A percentile compares a stretch with the other conserved stretches of the same genome.
phyloP scores from a whole-genome alignment of 176 grass and related monocot genomes.

The Musa beccarii region DNA sequence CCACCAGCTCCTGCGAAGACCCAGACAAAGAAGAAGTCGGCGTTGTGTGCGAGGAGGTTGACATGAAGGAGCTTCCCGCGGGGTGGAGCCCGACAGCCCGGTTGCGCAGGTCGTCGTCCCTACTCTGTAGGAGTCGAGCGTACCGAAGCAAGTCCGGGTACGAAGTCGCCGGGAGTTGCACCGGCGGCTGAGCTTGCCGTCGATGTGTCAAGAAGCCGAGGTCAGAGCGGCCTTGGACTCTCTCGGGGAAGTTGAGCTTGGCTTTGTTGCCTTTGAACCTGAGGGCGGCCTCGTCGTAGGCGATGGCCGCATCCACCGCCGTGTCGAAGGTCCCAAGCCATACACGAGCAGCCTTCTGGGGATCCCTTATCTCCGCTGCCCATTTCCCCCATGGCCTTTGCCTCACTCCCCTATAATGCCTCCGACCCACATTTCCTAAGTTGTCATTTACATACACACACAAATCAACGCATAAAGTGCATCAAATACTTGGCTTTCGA shows the following conservation, averaged over 20 bases:
- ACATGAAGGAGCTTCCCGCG: too few species aligned
- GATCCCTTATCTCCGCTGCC: conserved; percentile 16
- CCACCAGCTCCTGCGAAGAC: too few species aligned
- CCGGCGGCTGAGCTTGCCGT: background rate
- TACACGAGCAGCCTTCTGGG: background rate
- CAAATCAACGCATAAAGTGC: background rate
- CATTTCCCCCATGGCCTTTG: conserved; percentile 15
- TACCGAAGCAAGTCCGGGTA: background rate
- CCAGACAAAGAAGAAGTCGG: too few species aligned
- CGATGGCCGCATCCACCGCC: background rate
- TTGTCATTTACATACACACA: background rate
- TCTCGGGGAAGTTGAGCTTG: conserved; percentile 12
- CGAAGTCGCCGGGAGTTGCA: background rate
- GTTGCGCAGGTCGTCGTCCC: too few species aligned
- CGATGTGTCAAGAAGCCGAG: background rate
- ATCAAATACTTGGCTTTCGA: background rate
- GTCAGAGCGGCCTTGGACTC: conserved; percentile 2
- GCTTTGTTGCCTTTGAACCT: conserved; percentile 6
- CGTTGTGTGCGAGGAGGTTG: too few species aligned
- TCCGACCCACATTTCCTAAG: background rate
- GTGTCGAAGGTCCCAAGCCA: conserved; percentile 2
- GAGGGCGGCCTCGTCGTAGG: conserved; percentile 6
- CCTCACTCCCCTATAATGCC: conserved; percentile 5
- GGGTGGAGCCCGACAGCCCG: too few species aligned
- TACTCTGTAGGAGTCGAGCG: background rate